Conservation (phyloP, 2,329 filamentous ascomycete species). For the Sphaceloma murrayae region DNA sequence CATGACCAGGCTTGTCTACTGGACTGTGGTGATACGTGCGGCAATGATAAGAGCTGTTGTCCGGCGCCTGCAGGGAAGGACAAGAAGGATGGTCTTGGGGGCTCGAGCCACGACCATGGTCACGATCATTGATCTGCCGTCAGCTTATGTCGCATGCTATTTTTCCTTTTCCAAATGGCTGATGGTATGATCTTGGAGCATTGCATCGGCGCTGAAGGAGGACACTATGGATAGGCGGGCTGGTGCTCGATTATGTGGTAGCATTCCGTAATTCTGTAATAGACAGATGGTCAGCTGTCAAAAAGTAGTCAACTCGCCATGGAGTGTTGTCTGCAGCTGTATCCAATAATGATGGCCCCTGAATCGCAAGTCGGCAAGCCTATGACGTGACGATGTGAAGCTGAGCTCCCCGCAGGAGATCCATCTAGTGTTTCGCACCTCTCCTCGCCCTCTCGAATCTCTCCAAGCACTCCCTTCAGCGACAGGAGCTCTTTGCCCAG, state of each 20-base stretch:
- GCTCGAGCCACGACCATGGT: constrained; percentile 31
- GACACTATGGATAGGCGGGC: too few relatives aligned
- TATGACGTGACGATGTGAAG: constrained; percentile 10
- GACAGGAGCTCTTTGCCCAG: too few relatives aligned
- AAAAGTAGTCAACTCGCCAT: not conserved
- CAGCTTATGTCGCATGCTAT: not conserved
- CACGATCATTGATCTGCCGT: constrained; percentile 16
- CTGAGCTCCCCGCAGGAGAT: not conserved
- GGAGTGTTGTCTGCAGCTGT: too few relatives aligned
- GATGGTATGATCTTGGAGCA: too few relatives aligned
- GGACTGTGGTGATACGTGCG: constrained; percentile 37
- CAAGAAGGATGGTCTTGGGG: constrained; percentile 16
- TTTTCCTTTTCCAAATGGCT: too few relatives aligned
- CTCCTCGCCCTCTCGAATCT: not conserved
- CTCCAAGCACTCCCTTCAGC: not conserved
- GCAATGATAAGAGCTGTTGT: constrained; percentile 35
- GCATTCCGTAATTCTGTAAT: too few relatives aligned
- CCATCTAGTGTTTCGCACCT: too few relatives aligned
- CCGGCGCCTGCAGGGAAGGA: constrained; percentile 22
- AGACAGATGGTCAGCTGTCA: too few relatives aligned
- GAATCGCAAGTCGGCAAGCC: constrained; percentile 1
- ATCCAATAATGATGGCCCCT: too few relatives aligned
- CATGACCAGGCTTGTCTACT: constrained; percentile 32
- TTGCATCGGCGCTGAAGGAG: too few relatives aligned
- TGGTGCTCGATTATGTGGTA: too few relatives aligned